Evolutionary conservation across 306 rosid species (phyloP).

Genomic region (Castanea sativa): DNA sequence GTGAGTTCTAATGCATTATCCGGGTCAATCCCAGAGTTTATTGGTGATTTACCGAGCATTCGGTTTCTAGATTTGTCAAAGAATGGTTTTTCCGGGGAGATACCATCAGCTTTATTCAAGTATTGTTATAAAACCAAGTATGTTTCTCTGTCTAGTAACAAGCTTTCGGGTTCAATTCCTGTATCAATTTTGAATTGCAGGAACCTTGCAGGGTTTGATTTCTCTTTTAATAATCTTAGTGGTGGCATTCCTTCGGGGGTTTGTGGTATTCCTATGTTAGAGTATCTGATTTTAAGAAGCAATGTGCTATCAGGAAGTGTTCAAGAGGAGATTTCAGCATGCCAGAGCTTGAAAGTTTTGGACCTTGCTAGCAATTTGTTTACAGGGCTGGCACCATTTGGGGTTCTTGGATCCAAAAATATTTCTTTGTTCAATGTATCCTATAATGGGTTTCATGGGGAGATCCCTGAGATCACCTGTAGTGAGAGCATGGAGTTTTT

Average conservation of each 20-base stretch:
- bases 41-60: conserved; percentile 74
- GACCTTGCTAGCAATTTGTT: conserved; percentile 79
- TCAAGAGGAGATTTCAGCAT: conserved; percentile 40
- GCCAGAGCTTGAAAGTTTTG: conserved; percentile 65
- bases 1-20: conserved; percentile 79
- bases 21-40: conserved; percentile 83
- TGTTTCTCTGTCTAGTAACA: conserved; percentile 75
- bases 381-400: conserved; percentile 65
- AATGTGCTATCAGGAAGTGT: conserved; percentile 76
- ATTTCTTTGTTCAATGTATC: conserved; percentile 74
- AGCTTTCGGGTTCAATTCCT: conserved; percentile 72
- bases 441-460: conserved; percentile 58
- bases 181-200: conserved; percentile 63
- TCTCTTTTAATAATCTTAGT: conserved; percentile 78
- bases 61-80: conserved; percentile 87
- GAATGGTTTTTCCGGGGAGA: conserved; percentile 75
- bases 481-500: conserved; percentile 65
- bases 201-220: conserved; percentile 92
- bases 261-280: conserved; percentile 70
- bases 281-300: conserved; percentile 65
- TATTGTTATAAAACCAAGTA: conserved; percentile 73
- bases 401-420: conserved; percentile 56
- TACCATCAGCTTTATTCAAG: conserved; percentile 77
- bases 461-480: conserved; percentile 60
- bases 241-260: conserved; percentile 62